phyloP scores from a whole-genome alignment of 1,284 basidiomycete genomes.

The Peniophora sp. region DNA sequence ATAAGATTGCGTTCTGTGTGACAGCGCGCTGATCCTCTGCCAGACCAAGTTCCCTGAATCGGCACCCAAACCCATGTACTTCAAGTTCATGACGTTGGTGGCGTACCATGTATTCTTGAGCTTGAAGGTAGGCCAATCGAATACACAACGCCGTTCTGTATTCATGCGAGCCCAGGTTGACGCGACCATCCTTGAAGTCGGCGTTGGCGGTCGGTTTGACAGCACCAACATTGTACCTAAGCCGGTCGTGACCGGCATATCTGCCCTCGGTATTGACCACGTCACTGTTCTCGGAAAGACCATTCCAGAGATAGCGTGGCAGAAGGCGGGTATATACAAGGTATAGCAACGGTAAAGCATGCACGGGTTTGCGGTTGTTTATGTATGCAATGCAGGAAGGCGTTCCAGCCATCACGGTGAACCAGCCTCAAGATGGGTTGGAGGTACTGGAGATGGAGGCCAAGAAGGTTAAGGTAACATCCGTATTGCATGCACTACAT shows the following conservation, averaged over 20 bases:
- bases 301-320: slow-evolving; percentile 84
- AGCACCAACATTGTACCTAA: slow-evolving; percentile 94
- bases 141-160: neutral
- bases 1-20: slow-evolving; percentile 9
- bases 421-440: slow-evolving; percentile 66
- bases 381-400: slow-evolving; percentile 40
- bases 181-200: slow-evolving; percentile 94
- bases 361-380: neutral
- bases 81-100: slow-evolving; percentile 88
- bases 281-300: slow-evolving; percentile 88
- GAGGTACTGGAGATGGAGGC: slow-evolving; percentile 64
- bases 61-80: slow-evolving; percentile 83
- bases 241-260: slow-evolving; percentile 86
- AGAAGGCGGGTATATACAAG: slow-evolving; percentile 98
- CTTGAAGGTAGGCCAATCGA: slow-evolving; percentile 41
- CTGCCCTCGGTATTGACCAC: slow-evolving; percentile 91
- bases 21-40: neutral
- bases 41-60: slow-evolving; percentile 53
- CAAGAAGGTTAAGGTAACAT: slow-evolving; percentile 49
- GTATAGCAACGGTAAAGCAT: no score
- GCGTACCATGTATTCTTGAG: slow-evolving; percentile 88
- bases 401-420: slow-evolving; percentile 80
- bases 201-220: slow-evolving; percentile 92
- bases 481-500: neutral
- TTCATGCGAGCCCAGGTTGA: slow-evolving; percentile 42